Evolutionary conservation across 2,329 filamentous ascomycete species (phyloP), one percentile per base, ranked within the genome.

Genomic region (Alternaria arborescens): DNA sequence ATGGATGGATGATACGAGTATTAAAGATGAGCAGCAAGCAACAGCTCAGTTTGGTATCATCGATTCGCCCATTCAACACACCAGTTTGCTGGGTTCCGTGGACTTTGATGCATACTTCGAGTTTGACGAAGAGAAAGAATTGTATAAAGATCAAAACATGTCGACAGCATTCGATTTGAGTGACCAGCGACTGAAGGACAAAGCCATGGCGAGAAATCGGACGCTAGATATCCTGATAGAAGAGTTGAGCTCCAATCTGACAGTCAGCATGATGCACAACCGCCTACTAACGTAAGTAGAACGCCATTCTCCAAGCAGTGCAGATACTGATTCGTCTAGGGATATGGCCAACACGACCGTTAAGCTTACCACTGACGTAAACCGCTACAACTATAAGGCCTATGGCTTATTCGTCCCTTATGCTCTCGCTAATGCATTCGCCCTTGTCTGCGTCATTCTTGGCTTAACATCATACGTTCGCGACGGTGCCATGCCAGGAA

Each of bases 401-500:
- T 28, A 1, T 16, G 34, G 34, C 22, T 2, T 52, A 2, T 52
- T 40, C 12, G 8, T 56, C 18, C 57, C 62, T 0, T 67, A 65
- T 16, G 62, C 46, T 14, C 60, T 65, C 14, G 57, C 60, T 22
- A 60, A 57, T 18, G 18, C 46, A 16, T 63, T 63, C 47, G 58
- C 60, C 6, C 40, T 67, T 10, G 14, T 63, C 34, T 55, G 44
- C 22, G 44, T 61, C 8, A n/a, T 58, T 4, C 48, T 51, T 12
- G 48, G 48, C 4, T 36, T 51, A 2, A 40, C 22, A 12, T 51
- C 48, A 4, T 51, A 51, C n/a, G 22, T 51, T 4, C 48, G 32
- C 32, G 62, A 67, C 16, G 62, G 52, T 8, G 60, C 62, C 8
- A 48, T 59, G 55, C 52, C 65, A 10, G 62, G 62, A 34, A 62